These are phyloP conservation scores for Phytophthora citrophthora DNA, from an alignment of 352 stramenopile genomes.

Conservation along the genomic window DNA sequence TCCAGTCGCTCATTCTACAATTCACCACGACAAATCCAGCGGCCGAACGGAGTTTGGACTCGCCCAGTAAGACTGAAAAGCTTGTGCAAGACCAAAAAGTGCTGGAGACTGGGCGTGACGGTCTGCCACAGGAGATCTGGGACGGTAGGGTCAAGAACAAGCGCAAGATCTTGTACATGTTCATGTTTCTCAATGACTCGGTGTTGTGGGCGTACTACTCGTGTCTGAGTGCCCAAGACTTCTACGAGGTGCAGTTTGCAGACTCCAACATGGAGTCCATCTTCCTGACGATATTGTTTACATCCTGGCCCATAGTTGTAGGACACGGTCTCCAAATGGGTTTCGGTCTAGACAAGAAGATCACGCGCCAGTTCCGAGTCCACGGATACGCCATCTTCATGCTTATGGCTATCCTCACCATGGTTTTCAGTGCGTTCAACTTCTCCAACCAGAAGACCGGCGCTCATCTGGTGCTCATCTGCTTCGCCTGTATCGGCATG, in stretches of 20 bases:
- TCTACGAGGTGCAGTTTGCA: conserved; percentile 58
- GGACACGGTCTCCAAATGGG: conserved; percentile 61
- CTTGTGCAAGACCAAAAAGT: conserved; percentile 32
- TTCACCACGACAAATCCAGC: no score
- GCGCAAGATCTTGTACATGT: conserved; percentile 58
- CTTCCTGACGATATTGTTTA: conserved; percentile 66
- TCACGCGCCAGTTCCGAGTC: conserved; percentile 49
- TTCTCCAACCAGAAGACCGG: conserved; percentile 54
- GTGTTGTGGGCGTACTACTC: conserved; percentile 81
- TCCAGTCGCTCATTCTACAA: no score
- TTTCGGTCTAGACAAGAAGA: conserved; percentile 56
- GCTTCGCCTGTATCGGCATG: conserved; percentile 52
- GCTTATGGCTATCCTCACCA: conserved; percentile 54
- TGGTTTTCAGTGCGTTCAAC: conserved; percentile 58
- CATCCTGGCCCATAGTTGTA: conserved; percentile 60
- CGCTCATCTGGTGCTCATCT: conserved; percentile 54
- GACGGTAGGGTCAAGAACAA: conserved; percentile 58
- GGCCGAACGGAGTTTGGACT: conserved; percentile 17
- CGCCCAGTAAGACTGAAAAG: conserved; percentile 44
- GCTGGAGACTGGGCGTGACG: conserved; percentile 29
- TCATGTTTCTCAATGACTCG: conserved; percentile 73
- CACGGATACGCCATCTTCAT: conserved; percentile 58
- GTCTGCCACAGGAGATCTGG: conserved; percentile 59
- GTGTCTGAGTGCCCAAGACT: conserved; percentile 72
- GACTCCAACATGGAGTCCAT: conserved; percentile 54